Conservation (phyloP, 129 eudicot species). For the Pseudognaphalium luteoalbum region DNA sequence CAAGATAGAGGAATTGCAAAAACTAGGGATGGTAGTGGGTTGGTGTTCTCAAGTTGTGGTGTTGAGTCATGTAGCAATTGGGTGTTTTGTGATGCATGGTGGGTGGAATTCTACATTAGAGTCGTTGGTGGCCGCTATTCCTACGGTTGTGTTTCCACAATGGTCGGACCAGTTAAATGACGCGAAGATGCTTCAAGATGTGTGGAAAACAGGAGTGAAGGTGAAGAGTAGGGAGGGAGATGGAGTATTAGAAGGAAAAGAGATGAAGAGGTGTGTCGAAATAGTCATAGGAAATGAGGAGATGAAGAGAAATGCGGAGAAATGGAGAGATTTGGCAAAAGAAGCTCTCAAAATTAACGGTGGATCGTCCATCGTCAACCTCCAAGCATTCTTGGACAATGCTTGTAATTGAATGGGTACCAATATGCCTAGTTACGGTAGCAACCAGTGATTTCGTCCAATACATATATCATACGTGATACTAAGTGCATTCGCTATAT, state of each 20-base stretch:
- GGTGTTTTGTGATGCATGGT: slow-evolving; percentile 60
- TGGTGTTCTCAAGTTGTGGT: slow-evolving; percentile 59
- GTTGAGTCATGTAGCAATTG: slow-evolving; percentile 41
- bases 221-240: slow-evolving; percentile 40
- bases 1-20: not conserved
- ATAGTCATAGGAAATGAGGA: slow-evolving; percentile 5
- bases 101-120: slow-evolving; percentile 70
- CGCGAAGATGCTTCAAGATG: slow-evolving; percentile 57
- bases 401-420: not conserved
- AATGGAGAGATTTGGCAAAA: not conserved
- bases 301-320: slow-evolving; percentile 11
- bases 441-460: not conserved
- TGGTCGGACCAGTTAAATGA: slow-evolving; percentile 59
- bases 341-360: not conserved
- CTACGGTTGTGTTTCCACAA: slow-evolving; percentile 59
- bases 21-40: slow-evolving; percentile 43
- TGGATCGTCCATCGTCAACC: not conserved
- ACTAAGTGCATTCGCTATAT: not conserved
- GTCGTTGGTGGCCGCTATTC: slow-evolving; percentile 52
- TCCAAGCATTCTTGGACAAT: not conserved
- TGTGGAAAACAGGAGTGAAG: slow-evolving; percentile 56
- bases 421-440: too few relatives aligned
- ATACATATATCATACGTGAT: not conserved
- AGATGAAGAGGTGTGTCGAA: not conserved
- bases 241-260: slow-evolving; percentile 14